Evolutionary conservation across 2,329 filamentous ascomycete species (phyloP).

Genomic region (Pleoardoris graminearum): DNA sequence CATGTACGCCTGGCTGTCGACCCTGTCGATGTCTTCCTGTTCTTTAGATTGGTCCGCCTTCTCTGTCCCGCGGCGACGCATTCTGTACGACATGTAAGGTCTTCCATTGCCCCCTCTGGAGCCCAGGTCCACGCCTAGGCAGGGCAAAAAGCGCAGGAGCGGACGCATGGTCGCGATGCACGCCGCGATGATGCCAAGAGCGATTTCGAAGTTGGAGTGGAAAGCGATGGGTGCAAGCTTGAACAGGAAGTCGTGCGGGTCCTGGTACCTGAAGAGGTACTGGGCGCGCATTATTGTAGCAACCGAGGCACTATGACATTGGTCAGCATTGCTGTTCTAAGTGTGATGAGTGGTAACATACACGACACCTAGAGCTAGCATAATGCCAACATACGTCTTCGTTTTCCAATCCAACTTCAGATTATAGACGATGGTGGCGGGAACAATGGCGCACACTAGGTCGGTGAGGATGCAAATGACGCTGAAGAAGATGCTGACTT

Average conservation of each 20-base stretch:
- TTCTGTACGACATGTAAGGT: not conserved
- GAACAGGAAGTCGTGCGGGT: slow-evolving; percentile 45
- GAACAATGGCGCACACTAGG: slow-evolving; percentile 36
- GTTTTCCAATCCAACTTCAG: slow-evolving; percentile 44
- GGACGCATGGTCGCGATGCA: slow-evolving; percentile 50
- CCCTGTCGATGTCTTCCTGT: not conserved
- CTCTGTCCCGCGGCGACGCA: not conserved
- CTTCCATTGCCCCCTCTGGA: not conserved
- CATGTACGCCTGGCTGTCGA: not conserved
- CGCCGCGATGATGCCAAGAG: slow-evolving; percentile 51
- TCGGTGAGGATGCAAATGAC: slow-evolving; percentile 40
- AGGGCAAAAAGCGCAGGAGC: slow-evolving; percentile 31
- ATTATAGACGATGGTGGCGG: slow-evolving; percentile 44
- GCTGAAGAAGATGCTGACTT: slow-evolving; percentile 42
- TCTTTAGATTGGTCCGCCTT: not conserved
- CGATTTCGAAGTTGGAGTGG: slow-evolving; percentile 51
- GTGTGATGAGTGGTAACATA: slow-evolving; percentile 21
- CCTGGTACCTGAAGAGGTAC: slow-evolving; percentile 45
- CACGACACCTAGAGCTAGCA: slow-evolving; percentile 46
- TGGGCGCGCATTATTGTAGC: slow-evolving; percentile 46
- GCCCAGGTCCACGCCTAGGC: slow-evolving; percentile 17
- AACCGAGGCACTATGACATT: slow-evolving; percentile 35
- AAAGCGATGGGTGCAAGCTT: slow-evolving; percentile 45
- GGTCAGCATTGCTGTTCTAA: slow-evolving; percentile 4
- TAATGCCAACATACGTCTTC: slow-evolving; percentile 42